These are phyloP conservation scores for Croton laevigatus DNA, from an alignment of 441 rosid genomes.

Conservation along the genomic window DNA sequence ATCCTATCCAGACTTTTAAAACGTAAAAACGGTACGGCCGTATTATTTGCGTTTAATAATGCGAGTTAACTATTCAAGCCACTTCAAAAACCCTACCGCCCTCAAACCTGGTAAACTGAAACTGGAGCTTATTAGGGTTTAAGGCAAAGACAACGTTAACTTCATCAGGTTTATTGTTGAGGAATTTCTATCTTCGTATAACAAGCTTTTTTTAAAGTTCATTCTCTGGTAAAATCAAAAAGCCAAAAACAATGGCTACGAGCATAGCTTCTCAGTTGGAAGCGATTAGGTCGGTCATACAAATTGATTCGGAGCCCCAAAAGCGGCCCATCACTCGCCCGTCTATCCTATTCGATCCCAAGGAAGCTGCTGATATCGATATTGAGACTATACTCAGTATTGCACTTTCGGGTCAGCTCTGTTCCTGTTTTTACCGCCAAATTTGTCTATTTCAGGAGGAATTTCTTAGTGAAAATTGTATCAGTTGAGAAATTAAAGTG, in stretches of 20 bases:
- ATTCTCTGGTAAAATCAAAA: neutral
- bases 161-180: neutral
- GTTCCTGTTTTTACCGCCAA: neutral
- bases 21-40: too few relatives aligned
- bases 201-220: neutral
- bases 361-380: constrained; percentile 80
- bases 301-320: constrained; percentile 47
- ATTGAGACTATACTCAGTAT: constrained; percentile 57
- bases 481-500: neutral
- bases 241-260: constrained; percentile 18
- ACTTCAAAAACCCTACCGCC: constrained; percentile 5
- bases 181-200: neutral
- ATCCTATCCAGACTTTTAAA: too few relatives aligned
- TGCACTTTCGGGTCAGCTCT: constrained; percentile 60
- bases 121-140: constrained; percentile 4
- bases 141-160: neutral
- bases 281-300: constrained; percentile 52
- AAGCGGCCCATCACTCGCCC: constrained; percentile 65
- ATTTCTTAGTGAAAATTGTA: neutral
- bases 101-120: neutral
- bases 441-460: neutral
- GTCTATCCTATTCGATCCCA: constrained; percentile 52
- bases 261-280: constrained; percentile 65
- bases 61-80: neutral
- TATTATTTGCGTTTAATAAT: too few relatives aligned